These are phyloP conservation scores for Daldinia decipiens DNA, from an alignment of 495 filamentous ascomycete genomes.

Conservation along the genomic window DNA sequence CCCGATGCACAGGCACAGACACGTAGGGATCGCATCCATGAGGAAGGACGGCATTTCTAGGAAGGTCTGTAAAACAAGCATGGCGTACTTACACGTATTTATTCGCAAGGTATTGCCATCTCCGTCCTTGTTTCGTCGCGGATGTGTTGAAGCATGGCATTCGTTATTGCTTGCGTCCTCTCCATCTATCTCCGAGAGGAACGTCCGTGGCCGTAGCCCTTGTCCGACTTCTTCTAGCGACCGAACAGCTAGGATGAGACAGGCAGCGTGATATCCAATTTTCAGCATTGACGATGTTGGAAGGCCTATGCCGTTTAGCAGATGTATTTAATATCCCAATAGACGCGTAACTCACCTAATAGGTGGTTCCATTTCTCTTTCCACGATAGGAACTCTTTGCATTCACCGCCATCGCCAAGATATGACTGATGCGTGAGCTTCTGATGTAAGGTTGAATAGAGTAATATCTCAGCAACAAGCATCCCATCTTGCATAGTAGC, in stretches of 20 bases:
- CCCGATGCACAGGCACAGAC: slow-evolving; percentile 43
- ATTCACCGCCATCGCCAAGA: slow-evolving; percentile 45
- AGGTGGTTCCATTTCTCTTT: slow-evolving; percentile 48
- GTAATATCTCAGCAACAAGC: slow-evolving; percentile 47
- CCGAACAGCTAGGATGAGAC: slow-evolving; percentile 44
- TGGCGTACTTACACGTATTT: slow-evolving; percentile 44
- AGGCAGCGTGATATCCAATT: slow-evolving; percentile 46
- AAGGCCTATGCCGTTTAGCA: slow-evolving; percentile 34
- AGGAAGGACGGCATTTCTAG: slow-evolving; percentile 45
- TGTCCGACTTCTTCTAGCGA: slow-evolving; percentile 44
- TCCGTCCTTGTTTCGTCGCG: slow-evolving; percentile 2
- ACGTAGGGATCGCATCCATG: slow-evolving; percentile 41
- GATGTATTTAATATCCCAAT: too few relatives aligned
- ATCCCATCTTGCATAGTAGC: slow-evolving; percentile 49
- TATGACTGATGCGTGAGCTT: slow-evolving; percentile 45
- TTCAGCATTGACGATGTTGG: slow-evolving; percentile 45
- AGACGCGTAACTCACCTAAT: slow-evolving; percentile 25
- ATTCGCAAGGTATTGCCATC: slow-evolving; percentile 27
- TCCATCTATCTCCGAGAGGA: slow-evolving; percentile 29
- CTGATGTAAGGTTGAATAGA: slow-evolving; percentile 44
- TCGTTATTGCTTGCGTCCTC: slow-evolving; percentile 33
- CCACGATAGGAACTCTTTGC: slow-evolving; percentile 47
- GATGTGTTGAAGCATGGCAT: slow-evolving; percentile 3
- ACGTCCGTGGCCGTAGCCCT: slow-evolving; percentile 36
- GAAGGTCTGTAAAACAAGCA: slow-evolving; percentile 43